These are phyloP conservation scores for Sugiyamaella lignohabitans DNA, from an alignment of 805 yeast genomes.

Conservation along the genomic window DNA sequence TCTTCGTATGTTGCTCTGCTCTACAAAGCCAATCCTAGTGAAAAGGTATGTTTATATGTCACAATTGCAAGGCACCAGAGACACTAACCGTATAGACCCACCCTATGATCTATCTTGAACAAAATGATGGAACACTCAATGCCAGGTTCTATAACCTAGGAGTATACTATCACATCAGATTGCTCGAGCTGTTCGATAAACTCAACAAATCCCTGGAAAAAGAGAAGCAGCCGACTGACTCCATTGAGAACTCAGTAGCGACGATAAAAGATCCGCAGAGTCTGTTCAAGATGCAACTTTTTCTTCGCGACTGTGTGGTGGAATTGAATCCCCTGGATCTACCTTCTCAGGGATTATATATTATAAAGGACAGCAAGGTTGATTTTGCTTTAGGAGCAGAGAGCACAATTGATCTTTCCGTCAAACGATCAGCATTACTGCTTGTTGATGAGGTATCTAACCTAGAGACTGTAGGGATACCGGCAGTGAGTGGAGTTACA, in stretches of 20 bases:
- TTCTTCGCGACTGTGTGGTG: slow-evolving; percentile 47
- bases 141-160: slow-evolving; percentile 43
- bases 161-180: slow-evolving; percentile 53
- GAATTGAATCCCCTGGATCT: slow-evolving; percentile 61
- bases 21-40: slow-evolving; percentile 16
- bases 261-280: slow-evolving; percentile 15
- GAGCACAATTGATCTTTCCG: slow-evolving; percentile 33
- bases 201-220: slow-evolving; percentile 13
- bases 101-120: background rate
- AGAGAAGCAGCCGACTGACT: slow-evolving; percentile 9
- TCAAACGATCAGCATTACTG: slow-evolving; percentile 44
- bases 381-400: slow-evolving; percentile 39
- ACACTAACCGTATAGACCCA: background rate
- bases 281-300: slow-evolving; percentile 16
- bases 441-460: slow-evolving; percentile 57
- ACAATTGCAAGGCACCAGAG: too few relatives aligned
- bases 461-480: slow-evolving; percentile 17
- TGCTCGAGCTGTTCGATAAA: slow-evolving; percentile 44
- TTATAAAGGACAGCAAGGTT: slow-evolving; percentile 48
- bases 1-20: slow-evolving; percentile 13
- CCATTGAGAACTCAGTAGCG: slow-evolving; percentile 11
- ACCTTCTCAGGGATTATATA: slow-evolving; percentile 45
- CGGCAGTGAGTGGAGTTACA: background rate
- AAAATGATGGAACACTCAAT: slow-evolving; percentile 33
- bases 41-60: slow-evolving; percentile 12